phyloP scores from a whole-genome alignment of 208 protist species.

The Crithidia thermophila region DNA sequence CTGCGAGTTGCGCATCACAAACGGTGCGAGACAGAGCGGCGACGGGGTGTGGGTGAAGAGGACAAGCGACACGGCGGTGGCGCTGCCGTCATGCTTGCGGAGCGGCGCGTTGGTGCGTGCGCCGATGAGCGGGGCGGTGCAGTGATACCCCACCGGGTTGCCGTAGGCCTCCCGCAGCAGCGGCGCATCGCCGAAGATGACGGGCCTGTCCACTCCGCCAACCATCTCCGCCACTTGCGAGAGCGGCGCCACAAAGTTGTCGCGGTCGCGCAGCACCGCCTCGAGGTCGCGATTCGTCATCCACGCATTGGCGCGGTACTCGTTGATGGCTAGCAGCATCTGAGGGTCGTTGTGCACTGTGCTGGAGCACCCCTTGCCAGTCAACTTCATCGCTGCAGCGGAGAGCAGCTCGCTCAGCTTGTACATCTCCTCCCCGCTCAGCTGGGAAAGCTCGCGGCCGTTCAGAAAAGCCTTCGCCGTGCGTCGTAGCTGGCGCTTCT shows the following conservation, averaged over 20 bases:
- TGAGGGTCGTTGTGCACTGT: conserved; percentile 79
- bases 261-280: conserved; percentile 35
- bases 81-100: conserved; percentile 11
- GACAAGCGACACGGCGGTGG: conserved; percentile 66
- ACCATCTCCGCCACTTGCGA: conserved; percentile 55
- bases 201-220: conserved; percentile 66
- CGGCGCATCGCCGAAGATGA: conserved; percentile 80
- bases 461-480: conserved; percentile 44
- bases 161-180: conserved; percentile 78
- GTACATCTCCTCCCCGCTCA: conserved; percentile 75
- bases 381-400: conserved; percentile 39
- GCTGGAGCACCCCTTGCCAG: conserved; percentile 55
- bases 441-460: conserved; percentile 53
- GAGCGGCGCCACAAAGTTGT: conserved; percentile 38
- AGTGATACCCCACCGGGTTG: conserved; percentile 79
- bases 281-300: conserved; percentile 73
- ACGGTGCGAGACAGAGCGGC: conserved; percentile 46
- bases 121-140: conserved; percentile 80
- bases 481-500: conserved; percentile 37
- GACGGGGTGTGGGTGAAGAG: conserved; percentile 74
- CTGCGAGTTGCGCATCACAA: conserved; percentile 74
- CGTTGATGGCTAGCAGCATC: conserved; percentile 81
- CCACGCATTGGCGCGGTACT: conserved; percentile 85
- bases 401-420: conserved; percentile 64
- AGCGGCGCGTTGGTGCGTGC: conserved; percentile 62